Evolutionary conservation across 192 early-diverging fungal genomes (phyloP).

Genomic region (Linnemannia zychae): DNA sequence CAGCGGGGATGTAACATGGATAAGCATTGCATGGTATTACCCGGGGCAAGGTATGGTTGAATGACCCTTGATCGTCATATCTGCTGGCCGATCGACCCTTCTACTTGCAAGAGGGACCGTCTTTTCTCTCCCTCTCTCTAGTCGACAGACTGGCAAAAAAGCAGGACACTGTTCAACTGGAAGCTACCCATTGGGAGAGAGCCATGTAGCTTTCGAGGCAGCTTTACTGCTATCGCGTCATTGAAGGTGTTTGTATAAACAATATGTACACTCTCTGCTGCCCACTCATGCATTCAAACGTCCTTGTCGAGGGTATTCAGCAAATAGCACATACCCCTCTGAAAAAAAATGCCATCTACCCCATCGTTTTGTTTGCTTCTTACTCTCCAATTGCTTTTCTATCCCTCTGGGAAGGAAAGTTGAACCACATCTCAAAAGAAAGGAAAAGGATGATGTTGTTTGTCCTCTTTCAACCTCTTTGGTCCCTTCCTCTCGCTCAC

Average conservation of each 20-base stretch:
- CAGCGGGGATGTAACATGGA: not conserved
- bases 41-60: not conserved
- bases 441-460: not conserved
- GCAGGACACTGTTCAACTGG: too few relatives aligned
- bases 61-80: not conserved
- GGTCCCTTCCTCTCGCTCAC: not conserved
- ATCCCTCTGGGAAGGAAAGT: not conserved
- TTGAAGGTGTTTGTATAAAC: not conserved
- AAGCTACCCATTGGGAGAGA: not conserved
- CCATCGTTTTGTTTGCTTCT: not conserved
- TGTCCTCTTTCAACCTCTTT: not conserved
- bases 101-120: not conserved
- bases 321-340: too few relatives aligned
- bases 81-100: slow-evolving; percentile 3
- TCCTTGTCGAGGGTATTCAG: too few relatives aligned
- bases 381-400: not conserved
- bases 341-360: too few relatives aligned
- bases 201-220: too few relatives aligned
- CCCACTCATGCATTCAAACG: not conserved
- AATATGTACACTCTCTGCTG: too few relatives aligned
- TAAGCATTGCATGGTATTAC: not conserved
- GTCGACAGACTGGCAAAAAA: too few relatives aligned
- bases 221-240: not conserved
- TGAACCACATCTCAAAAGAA: not conserved
- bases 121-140: not conserved